These are phyloP conservation scores for Huntiella savannae DNA, from an alignment of 2,329 filamentous ascomycete species.

Conservation along the genomic window DNA sequence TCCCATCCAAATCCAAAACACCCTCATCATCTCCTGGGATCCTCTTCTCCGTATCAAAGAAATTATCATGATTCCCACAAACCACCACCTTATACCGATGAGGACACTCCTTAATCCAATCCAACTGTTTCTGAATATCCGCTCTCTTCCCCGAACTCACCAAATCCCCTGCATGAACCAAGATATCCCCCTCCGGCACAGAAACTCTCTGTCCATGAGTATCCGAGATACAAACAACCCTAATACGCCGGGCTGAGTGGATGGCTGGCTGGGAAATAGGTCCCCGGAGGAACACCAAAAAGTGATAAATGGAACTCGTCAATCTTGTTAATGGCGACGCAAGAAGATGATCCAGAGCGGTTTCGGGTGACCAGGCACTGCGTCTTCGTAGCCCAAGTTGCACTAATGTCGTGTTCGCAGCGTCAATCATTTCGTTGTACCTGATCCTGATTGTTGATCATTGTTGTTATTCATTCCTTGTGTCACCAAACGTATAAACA, in stretches of 20 bases:
- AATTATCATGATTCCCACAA: constrained; percentile 77
- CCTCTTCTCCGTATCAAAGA: constrained; percentile 52
- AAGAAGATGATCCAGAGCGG: constrained; percentile 42
- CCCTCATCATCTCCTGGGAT: constrained; percentile 27
- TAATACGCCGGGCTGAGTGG: constrained; percentile 44
- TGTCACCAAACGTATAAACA: not conserved
- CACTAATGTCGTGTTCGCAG: constrained; percentile 5
- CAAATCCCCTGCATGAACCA: constrained; percentile 84
- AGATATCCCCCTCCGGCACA: constrained; percentile 59
- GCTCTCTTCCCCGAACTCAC: constrained; percentile 57
- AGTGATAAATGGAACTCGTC: constrained; percentile 40
- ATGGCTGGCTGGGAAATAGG: constrained; percentile 31
- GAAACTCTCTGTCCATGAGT: constrained; percentile 50
- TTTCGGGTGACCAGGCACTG: constrained; percentile 29
- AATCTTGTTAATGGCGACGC: constrained; percentile 48
- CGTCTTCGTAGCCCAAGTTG: constrained; percentile 29
- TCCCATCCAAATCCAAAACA: constrained; percentile 38
- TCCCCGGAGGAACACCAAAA: constrained; percentile 46
- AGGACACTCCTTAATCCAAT: constrained; percentile 60
- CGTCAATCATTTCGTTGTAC: not conserved
- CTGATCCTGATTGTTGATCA: not conserved
- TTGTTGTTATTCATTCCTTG: not conserved
- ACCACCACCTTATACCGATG: constrained; percentile 69
- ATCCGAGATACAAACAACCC: constrained; percentile 76
- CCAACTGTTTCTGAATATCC: constrained; percentile 63